Percentiles rank a stretch among this genome's conserved stretches.
phyloP scores from a whole-genome alignment of 2,329 filamentous ascomycete species.

The Cadophora luteo-olivacea region DNA sequence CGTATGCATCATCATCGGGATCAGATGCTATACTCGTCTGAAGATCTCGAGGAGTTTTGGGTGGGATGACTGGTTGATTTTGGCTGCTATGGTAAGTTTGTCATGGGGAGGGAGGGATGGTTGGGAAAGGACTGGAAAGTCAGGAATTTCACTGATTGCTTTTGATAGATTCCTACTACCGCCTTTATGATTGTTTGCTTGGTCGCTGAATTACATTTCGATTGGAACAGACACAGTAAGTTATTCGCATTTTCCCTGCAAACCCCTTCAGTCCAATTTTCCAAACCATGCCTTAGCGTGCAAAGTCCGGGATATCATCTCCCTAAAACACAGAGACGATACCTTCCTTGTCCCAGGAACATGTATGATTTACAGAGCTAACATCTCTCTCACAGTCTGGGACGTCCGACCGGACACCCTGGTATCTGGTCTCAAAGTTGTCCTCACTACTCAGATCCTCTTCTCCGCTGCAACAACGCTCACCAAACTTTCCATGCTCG shows the following conservation, averaged over 20 bases:
- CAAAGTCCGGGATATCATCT: background rate
- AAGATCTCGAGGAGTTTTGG: conserved; percentile 53
- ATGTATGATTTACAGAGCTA: background rate
- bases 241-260: background rate
- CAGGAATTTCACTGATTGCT: background rate
- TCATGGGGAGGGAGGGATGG: background rate
- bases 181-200: conserved; percentile 45
- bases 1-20: conserved; percentile 48
- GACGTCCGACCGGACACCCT: conserved; percentile 46
- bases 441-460: conserved; percentile 47
- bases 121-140: too few species aligned
- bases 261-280: background rate
- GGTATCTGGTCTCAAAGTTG: conserved; percentile 45
- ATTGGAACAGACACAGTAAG: conserved; percentile 47
- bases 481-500: conserved; percentile 48
- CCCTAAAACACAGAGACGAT: too few species aligned
- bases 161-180: conserved; percentile 44
- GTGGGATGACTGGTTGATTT: conserved; percentile 54
- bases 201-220: conserved; percentile 44
- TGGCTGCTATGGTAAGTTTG: conserved; percentile 47
- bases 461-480: conserved; percentile 46
- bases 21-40: conserved; percentile 55
- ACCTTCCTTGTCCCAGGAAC: too few species aligned
- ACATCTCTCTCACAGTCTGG: conserved; percentile 41
- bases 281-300: too few species aligned